Evolutionary conservation across 345 rosid species (phyloP), one percentile per base, ranked within the genome.

Genomic region (Aethionema arabicum): DNA sequence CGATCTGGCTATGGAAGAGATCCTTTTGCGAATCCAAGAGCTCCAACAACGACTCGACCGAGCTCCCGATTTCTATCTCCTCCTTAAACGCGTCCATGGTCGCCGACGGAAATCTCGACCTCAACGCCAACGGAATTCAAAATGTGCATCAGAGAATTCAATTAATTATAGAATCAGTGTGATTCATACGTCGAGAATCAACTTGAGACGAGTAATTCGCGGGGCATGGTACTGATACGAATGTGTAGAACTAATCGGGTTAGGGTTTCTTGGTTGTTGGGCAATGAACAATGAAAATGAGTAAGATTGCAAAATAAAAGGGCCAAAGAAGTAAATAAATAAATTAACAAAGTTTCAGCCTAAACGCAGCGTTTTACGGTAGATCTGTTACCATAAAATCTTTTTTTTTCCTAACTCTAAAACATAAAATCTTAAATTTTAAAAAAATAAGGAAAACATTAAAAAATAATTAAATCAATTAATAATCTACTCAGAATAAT

Each of bases 1-100:
- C 86, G 88, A 90, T 79, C 88, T 90, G 98, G 66, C 79, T 57
- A 73, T 83, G 96, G 59, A 95, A 84, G 32, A 90, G 76, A 73
- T 76, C 88, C 53, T 68, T 84, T 77, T 90, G 99, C 11, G 88
- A 73, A 36, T 73, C 84, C 68, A 90, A 40, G 11, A 84, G 70
- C 78, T 76, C 79, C 69, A 58, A 74, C 37, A 95, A 79, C 37
- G 86, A 83, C 79, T 75, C 95, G 56, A 66, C 74, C 6, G 97
- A 78, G 70, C 73, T 79, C 70, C 92, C 86, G 69, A 86, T 67
- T 72, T 85, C 82, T 55, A 69, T 59, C 72, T 77, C 83, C 71
- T 73, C 61, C 72, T 74, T 82, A 68, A 74, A 69, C 52, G 67
- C 72, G 58, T 81, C 82, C 92, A 83, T 86, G 68, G 60, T 42